These are phyloP conservation scores for Capniomyces stellatus DNA, from an alignment of 371 early-diverging fungal genomes.

Conservation along the genomic window DNA sequence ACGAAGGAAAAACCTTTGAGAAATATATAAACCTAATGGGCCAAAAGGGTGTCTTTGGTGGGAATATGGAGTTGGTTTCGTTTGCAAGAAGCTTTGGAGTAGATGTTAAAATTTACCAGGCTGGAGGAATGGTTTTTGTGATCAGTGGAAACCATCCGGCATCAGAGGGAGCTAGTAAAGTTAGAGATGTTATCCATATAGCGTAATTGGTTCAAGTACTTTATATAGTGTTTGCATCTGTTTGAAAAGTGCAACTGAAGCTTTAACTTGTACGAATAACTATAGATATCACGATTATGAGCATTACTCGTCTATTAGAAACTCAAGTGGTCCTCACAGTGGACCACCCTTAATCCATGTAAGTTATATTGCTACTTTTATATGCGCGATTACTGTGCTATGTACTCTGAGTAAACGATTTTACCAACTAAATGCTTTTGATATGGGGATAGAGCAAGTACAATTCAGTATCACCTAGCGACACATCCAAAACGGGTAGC, in stretches of 20 bases:
- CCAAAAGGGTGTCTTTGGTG: constrained; percentile 52
- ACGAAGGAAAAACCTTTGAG: constrained; percentile 42
- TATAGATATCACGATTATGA: constrained; percentile 62
- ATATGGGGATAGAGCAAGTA: too few species aligned
- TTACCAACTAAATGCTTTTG: too few species aligned
- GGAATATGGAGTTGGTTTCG: constrained; percentile 69
- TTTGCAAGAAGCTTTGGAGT: constrained; percentile 45
- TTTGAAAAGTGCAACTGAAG: neutral
- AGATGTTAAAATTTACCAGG: constrained; percentile 64
- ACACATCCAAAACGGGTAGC: neutral
- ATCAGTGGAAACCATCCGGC: constrained; percentile 33
- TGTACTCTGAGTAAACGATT: too few species aligned
- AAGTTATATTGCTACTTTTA: constrained; percentile 4
- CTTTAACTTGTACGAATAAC: neutral
- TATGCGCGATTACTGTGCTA: too few species aligned
- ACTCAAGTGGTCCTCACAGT: constrained; percentile 36
- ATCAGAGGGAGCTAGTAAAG: constrained; percentile 20
- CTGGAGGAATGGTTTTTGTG: constrained; percentile 46
- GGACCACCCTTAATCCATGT: constrained; percentile 42
- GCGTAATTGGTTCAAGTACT: constrained; percentile 28
- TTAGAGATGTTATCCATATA: constrained; percentile 39
- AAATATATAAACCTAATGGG: constrained; percentile 50
- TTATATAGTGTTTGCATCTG: neutral
- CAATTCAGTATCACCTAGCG: neutral
- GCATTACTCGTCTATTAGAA: constrained; percentile 63